Evolutionary conservation across 768 basidiomycete species (phyloP).

Genomic region (Lactifluus subvellereus): DNA sequence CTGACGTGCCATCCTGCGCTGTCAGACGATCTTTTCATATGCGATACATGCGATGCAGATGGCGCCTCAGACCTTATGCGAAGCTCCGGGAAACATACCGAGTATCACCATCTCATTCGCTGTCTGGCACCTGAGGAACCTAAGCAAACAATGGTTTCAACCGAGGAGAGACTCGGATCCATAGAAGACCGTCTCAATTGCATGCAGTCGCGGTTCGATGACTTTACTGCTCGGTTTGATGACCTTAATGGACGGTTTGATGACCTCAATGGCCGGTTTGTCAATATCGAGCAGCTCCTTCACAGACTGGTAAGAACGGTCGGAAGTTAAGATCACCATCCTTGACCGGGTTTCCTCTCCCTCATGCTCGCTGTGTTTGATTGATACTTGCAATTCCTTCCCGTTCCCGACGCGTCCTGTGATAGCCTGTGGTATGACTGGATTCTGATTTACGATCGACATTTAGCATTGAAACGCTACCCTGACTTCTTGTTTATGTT

Average conservation of each 20-base stretch:
- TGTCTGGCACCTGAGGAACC: neutral
- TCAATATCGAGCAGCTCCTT: constrained; percentile 4
- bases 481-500: no score
- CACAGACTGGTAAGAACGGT: neutral
- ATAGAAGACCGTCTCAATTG: constrained; percentile 5
- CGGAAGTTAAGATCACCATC: neutral
- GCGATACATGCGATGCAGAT: neutral
- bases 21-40: neutral
- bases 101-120: neutral
- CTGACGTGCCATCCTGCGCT: no score
- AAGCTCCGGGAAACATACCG: no score
- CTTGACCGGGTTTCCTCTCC: neutral
- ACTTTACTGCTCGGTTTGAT: neutral
- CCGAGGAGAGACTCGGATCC: constrained; percentile 2
- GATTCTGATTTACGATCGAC: no score
- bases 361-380: no score
- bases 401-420: no score
- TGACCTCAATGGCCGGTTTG: neutral
- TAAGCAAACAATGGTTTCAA: neutral
- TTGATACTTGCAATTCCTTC: no score
- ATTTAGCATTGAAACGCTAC: no score
- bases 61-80: no score
- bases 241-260: no score
- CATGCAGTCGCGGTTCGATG: constrained; percentile 5
- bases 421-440: neutral